Evolutionary conservation across 371 early-diverging fungal genomes (phyloP).

Genomic region (Chytridium lagenaria): DNA sequence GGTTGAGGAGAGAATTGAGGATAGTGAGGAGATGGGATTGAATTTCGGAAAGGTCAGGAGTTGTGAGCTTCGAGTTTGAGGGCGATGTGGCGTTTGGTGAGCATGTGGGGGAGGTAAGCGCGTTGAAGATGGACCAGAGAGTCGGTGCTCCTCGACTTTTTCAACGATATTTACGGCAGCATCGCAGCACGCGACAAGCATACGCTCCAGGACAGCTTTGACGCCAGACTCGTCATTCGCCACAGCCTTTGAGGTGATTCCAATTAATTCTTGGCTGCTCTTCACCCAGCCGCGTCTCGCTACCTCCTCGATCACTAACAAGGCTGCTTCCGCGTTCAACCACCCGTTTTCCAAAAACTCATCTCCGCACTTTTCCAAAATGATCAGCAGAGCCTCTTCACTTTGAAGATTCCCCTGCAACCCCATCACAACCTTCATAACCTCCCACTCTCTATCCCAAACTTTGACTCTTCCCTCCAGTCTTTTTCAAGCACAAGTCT

Average conservation of each 20-base stretch:
- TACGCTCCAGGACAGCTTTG: not conserved
- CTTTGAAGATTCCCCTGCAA: not conserved
- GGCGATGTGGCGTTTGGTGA: no score
- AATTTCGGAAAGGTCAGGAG: not conserved
- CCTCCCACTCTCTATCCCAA: slow-evolving; percentile 14
- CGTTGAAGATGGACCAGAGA: not conserved
- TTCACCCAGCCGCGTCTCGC: not conserved
- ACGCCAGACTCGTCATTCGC: not conserved
- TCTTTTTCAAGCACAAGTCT: not conserved
- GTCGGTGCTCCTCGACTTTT: not conserved
- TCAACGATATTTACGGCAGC: not conserved
- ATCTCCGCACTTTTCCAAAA: not conserved
- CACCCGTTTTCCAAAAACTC: not conserved
- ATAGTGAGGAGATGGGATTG: not conserved
- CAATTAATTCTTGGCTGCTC: not conserved
- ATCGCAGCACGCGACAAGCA: not conserved
- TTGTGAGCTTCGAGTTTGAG: not conserved
- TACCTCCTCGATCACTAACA: not conserved
- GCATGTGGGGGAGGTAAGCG: no score
- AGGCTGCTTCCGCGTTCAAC: not conserved
- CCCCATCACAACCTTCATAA: not conserved
- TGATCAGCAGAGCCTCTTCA: not conserved
- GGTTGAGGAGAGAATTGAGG: not conserved
- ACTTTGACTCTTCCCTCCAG: not conserved
- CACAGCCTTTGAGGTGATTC: not conserved